Base-by-base conservation (phyloP, 805 yeast genomes). In the Lachancea cidri region DNA sequence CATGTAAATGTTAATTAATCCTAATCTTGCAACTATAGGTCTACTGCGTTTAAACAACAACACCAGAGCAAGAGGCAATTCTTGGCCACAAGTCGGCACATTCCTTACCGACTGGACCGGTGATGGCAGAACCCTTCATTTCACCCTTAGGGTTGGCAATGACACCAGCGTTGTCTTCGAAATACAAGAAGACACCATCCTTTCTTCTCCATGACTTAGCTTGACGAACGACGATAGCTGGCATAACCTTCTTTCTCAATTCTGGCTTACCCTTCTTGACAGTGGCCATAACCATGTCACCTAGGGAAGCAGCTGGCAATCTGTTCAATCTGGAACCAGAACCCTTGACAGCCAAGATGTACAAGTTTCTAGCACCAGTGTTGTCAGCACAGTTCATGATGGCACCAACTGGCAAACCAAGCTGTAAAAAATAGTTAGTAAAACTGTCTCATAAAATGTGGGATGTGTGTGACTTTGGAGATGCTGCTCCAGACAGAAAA, bases 61-160 rank as follows among this genome's bases (percentile, higher is more conserved):
- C 98, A 87, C 98, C 98, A 66, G 98, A 93, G 91, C 87, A 87
- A 63, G 97, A 88, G 70, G 99, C 98, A 79, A 93, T 93, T 81
- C 98, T 87, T 74, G 99, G 99, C 99, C 99, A 93, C 74, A 93
- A 85, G 72, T 93, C 99, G 72, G 99, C 98, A 82, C 98, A 94
- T 81, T 93, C 99, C 80, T 93, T 93, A 74, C 97, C 98, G 70
- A 93, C 99, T 68, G 99, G 99, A 75, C 99, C 99, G 69, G 99
- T 94, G 73, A 93, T 93, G 68, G 98, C 99, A 62, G 98, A 94
- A 77, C 99, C 99, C 83, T 93, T 93, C 98, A 94, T 93, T 78
- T 93, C 99, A 81, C 99, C 99, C 93, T 93, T 93, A 71, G 99
- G 98, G 80, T 93, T 93, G 73, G 93, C 98, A 70, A 93, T 93